phyloP scores from a whole-genome alignment of 768 basidiomycete species.

The Fibroporia radiculosa region DNA sequence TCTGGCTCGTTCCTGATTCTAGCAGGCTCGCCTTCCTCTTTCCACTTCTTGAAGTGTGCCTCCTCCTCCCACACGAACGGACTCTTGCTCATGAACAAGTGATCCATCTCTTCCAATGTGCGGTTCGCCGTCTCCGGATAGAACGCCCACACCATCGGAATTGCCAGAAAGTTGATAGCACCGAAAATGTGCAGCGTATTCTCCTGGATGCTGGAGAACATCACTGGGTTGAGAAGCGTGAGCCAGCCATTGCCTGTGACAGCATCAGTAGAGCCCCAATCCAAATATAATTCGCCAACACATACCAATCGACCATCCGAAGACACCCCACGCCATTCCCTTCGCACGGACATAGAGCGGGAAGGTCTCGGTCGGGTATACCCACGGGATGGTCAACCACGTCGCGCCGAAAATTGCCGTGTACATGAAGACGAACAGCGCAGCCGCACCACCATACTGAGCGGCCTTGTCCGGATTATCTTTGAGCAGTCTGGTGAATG shows the following conservation, averaged over 20 bases:
- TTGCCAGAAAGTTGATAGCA: conserved; percentile 34
- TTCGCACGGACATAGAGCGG: conserved; percentile 36
- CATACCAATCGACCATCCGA: conserved; percentile 37
- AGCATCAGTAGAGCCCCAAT: not conserved
- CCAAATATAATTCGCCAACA: not conserved
- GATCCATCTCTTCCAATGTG: conserved; percentile 38
- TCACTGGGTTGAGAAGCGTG: conserved; percentile 36
- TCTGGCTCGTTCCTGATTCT: conserved; percentile 5
- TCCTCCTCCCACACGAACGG: conserved; percentile 40
- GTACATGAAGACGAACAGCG: conserved; percentile 37
- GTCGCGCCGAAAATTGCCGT: conserved; percentile 37
- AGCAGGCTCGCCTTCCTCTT: conserved; percentile 16
- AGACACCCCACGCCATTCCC: conserved; percentile 39
- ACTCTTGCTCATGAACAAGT: conserved; percentile 36
- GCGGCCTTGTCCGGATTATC: conserved; percentile 32
- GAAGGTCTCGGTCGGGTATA: conserved; percentile 31
- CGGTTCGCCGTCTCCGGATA: conserved; percentile 40
- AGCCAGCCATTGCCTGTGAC: conserved; percentile 35
- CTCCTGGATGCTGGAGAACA: conserved; percentile 34
- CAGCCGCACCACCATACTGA: conserved; percentile 34
- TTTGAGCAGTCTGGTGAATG: conserved; percentile 32
- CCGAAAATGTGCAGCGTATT: conserved; percentile 39
- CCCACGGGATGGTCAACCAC: conserved; percentile 38
- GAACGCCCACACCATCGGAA: conserved; percentile 37
- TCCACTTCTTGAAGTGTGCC: conserved; percentile 29